Evolutionary conservation across 805 yeast species (phyloP).

Genomic region (Ogataea minuta): DNA sequence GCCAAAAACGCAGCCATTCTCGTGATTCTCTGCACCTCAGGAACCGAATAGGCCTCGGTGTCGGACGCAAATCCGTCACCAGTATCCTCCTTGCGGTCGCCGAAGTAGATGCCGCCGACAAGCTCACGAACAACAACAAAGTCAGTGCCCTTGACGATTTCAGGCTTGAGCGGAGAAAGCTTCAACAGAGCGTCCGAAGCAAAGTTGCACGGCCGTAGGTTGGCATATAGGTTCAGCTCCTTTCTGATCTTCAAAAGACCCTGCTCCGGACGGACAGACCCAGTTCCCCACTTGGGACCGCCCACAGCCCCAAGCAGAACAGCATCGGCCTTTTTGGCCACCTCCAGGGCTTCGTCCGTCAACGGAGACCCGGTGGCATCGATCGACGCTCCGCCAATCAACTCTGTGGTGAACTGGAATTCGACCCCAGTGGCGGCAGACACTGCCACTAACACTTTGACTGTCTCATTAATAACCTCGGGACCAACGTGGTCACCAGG

Average conservation of each 20-base stretch:
- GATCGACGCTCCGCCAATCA: conserved; percentile 98
- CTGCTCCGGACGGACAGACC: conserved; percentile 94
- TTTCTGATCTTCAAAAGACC: conserved; percentile 93
- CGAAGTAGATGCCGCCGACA: conserved; percentile 98
- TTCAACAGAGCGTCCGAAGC: conserved; percentile 80
- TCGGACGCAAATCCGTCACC: conserved; percentile 88
- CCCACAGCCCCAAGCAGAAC: conserved; percentile 98
- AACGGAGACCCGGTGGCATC: conserved; percentile 94
- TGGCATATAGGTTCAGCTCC: conserved; percentile 91
- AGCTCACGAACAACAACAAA: conserved; percentile 93
- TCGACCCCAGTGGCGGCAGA: conserved; percentile 54
- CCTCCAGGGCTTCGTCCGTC: conserved; percentile 78
- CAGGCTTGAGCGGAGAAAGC: conserved; percentile 83
- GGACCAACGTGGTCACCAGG: conserved; percentile 98
- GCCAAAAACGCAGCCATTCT: conserved; percentile 99
- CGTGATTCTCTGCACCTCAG: conserved; percentile 92
- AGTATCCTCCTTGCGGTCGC: conserved; percentile 90
- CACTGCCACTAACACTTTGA: conserved; percentile 84
- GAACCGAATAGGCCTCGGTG: conserved; percentile 86
- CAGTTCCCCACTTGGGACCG: conserved; percentile 99
- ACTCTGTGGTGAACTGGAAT: conserved; percentile 77
- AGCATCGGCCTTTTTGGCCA: conserved; percentile 87
- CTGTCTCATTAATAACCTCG: conserved; percentile 86
- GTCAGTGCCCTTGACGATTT: conserved; percentile 86
- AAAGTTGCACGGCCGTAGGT: conserved; percentile 94